phyloP scores from a whole-genome alignment of 768 basidiomycete genomes.

The Hydnum rufescens region DNA sequence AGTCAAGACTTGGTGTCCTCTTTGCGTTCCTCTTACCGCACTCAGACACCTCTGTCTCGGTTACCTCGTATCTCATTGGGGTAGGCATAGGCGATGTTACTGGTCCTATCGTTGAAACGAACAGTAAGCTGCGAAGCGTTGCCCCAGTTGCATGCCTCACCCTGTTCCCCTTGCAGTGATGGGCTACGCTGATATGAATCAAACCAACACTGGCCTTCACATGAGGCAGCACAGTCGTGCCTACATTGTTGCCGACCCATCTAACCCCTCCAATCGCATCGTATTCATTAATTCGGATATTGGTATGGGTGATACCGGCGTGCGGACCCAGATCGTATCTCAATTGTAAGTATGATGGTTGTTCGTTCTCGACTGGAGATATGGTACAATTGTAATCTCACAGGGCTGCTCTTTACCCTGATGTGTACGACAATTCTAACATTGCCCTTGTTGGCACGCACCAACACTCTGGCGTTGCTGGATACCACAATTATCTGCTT shows the following conservation, averaged over 20 bases:
- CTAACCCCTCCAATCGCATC: conserved; percentile 34
- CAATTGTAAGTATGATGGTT: conserved; percentile 16
- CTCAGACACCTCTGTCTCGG: not conserved
- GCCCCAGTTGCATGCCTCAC: not conserved
- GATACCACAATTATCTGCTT: conserved; percentile 59
- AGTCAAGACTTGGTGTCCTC: not conserved
- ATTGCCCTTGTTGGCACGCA: conserved; percentile 61
- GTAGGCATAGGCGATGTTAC: conserved; percentile 51
- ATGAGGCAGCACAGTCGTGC: conserved; percentile 64
- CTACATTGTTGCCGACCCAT: conserved; percentile 48
- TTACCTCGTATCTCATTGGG: not conserved
- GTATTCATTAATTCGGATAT: conserved; percentile 72
- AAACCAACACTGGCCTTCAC: conserved; percentile 56
- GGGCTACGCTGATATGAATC: conserved; percentile 48
- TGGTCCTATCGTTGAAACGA: conserved; percentile 64
- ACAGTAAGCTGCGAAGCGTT: conserved; percentile 18
- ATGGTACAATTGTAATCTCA: too few species aligned
- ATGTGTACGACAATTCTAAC: conserved; percentile 47
- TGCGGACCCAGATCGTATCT: conserved; percentile 37
- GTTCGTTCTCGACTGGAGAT: not conserved
- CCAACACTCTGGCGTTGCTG: conserved; percentile 53
- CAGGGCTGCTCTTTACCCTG: conserved; percentile 24
- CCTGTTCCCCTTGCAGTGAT: conserved; percentile 24
- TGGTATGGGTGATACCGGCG: conserved; percentile 62
- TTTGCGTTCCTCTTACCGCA: not conserved